phyloP scores from a whole-genome alignment of 2,329 filamentous ascomycete species.

The Alternaria sp. region DNA sequence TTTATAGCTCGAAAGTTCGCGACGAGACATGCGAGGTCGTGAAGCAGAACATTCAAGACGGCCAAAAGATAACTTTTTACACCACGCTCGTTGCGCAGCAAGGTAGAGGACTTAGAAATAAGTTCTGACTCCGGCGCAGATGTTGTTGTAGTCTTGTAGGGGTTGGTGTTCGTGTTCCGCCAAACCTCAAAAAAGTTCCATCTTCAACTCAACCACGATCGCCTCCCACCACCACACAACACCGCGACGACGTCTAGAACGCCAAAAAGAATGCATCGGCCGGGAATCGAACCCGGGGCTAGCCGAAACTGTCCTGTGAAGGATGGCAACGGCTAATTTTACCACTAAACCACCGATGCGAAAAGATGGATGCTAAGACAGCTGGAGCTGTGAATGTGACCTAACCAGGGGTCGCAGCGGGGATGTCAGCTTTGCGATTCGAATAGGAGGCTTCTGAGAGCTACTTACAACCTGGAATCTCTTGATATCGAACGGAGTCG shows the following conservation, averaged over 20 bases:
- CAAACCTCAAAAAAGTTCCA: not conserved
- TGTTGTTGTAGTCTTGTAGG: too few relatives aligned
- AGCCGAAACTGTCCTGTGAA: conserved; percentile 25
- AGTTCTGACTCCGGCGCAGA: too few relatives aligned
- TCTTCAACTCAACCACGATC: not conserved
- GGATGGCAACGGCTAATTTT: conserved; percentile 40
- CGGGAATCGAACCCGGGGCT: conserved; percentile 40
- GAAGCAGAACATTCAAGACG: not conserved
- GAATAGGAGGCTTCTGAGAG: not conserved
- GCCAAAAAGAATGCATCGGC: conserved; percentile 23
- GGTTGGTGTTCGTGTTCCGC: not conserved
- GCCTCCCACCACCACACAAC: not conserved
- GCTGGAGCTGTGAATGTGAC: not conserved
- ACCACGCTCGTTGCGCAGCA: rapidly evolving
- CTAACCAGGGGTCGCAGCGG: conserved; percentile 13
- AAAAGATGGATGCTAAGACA: not conserved
- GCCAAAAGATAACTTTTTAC: not conserved
- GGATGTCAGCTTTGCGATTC: not conserved
- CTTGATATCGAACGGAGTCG: conserved; percentile 45
- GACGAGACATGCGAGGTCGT: not conserved
- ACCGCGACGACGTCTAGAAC: not conserved
- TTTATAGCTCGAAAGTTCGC: not conserved
- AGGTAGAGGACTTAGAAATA: too few relatives aligned
- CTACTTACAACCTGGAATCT: conserved; percentile 36
- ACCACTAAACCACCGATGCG: conserved; percentile 41